Evolutionary conservation across 805 yeast genomes (phyloP), one percentile per base, ranked within the genome.

Genomic region (Schwanniomyces vanrijiae): DNA sequence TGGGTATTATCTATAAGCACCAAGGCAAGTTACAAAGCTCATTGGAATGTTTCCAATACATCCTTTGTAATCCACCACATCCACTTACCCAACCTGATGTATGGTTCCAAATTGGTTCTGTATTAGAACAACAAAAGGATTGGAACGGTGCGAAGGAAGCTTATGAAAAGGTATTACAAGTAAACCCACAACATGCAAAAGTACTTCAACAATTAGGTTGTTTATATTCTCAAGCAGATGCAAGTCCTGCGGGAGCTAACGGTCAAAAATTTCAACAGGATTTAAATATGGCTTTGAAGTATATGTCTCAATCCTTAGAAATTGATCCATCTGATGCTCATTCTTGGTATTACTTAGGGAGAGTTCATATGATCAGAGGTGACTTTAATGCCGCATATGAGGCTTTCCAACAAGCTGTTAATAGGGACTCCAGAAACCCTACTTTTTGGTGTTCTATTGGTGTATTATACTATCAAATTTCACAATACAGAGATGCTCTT

Each of bases 391-490:
- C 94, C 42, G 98, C 99, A 1, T 94, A 92, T 68, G 98, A 94
- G 63, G 95, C 97, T 0, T 94, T 92, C 80, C 99, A 94, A 72
- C 97, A 91, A 65, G 98, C 98, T 10, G 99, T 94, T 49, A 94
- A 94, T 66, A 81, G 97, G 53, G 98, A 94, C 67, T 86, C 96
- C 33, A 81, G 97, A 65, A 94, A 94, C 66, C 98, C 99, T 48
- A 94, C 97, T 1, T 94, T 94, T 75, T 94, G 99, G 99, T 88
- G 95, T 58, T 85, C 91, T 28, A 87, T 88, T 60, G 99, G 99
- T 65, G 99, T 94, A 13, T 77, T 94, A 48, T 94, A 94, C 71
- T 94, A 92, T 68, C 97, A 94, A 69, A 92, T 94, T 50, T 83
- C 94, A 47, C 99, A 94, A 72, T 94, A 89, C 71, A 79, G 96